A percentile compares a stretch with the other conserved stretches of the same genome.
phyloP scores from a whole-genome alignment of 306 rosid genomes.

The Cucurbita maxima region DNA sequence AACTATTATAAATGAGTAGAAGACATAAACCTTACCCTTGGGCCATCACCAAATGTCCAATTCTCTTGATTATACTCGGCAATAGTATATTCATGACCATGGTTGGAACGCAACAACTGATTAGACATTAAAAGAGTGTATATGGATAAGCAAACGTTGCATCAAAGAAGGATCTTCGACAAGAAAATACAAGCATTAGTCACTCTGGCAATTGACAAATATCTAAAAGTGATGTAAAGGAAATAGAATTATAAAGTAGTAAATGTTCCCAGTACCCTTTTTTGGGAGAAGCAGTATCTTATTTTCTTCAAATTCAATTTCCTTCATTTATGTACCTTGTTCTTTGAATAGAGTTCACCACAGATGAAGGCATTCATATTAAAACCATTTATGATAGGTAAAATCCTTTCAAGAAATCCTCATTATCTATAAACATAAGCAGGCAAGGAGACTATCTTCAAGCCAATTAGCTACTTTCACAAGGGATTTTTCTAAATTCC shows the following conservation, averaged over 20 bases:
- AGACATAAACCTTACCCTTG: conserved; percentile 37
- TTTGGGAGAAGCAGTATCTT: neutral
- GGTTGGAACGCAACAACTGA: conserved; percentile 72
- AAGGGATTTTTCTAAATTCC: neutral
- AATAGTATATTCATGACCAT: conserved; percentile 43
- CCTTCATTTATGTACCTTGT: neutral
- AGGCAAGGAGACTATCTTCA: neutral
- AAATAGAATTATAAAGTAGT: neutral
- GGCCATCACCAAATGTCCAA: conserved; percentile 56
- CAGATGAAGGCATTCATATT: neutral
- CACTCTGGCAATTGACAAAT: neutral
- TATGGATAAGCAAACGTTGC: neutral
- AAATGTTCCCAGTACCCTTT: neutral
- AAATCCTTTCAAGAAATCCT: neutral
- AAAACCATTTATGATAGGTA: neutral
- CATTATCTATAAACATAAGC: neutral
- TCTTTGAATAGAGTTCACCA: neutral
- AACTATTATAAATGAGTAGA: neutral
- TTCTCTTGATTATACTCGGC: conserved; percentile 55
- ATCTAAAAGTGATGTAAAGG: neutral
- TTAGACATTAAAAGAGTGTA: conserved; percentile 5
- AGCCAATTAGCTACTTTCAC: neutral
- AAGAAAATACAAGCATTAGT: neutral
- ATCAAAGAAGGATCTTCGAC: neutral
- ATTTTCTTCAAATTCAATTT: neutral